Base-by-base conservation (phyloP, 140 eudicot species). In the Anethum foeniculum region DNA sequence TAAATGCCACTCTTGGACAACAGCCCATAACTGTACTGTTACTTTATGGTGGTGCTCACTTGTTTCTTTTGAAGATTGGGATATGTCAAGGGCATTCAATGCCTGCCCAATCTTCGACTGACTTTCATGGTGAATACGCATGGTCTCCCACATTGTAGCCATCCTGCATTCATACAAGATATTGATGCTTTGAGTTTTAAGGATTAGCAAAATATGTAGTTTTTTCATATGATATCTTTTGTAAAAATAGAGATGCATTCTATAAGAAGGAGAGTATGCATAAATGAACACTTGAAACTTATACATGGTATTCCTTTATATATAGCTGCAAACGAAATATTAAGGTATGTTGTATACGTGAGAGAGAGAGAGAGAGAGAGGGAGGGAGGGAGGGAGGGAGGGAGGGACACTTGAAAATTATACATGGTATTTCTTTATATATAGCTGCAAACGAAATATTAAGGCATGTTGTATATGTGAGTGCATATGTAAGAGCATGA, bases 61-160 rank as follows among this genome's bases (percentile, higher is more conserved):
- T 10, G 98, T 94, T 84, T 94, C 97, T 77, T 88, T 94, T 32
- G 96, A 83, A 28, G 93, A 83, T 60, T 88, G 93, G 23, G 96
- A 85, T 68, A 83, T 88, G 81, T 92, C 93, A 19, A 92, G 81
- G 0, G 76, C 78, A 85, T 86, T 71, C 77, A 92, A 48, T 2
- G 90, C 94, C 65, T 83, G 86, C 68, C 84, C 92, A 25, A 90
- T 84, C 74, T 84, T 86, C 25, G 90, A 84, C 84, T 92, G 97
- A 48, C 30, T 86, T 77, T 87, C 90, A 28, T 95, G 93, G 60
- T 92, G 88, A 9, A 2, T 15, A 60, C 81, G 85, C 95, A 92
- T 92, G 48, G 76, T 71, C 76, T 86, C 96, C 99, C 99, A 95
- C 99, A 92, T 92, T 49, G 81, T 27, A 16, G 96, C 96, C 99